Evolutionary conservation across 2,329 filamentous ascomycete genomes (phyloP).

Genomic region (Cucurbitaria berberidis): DNA sequence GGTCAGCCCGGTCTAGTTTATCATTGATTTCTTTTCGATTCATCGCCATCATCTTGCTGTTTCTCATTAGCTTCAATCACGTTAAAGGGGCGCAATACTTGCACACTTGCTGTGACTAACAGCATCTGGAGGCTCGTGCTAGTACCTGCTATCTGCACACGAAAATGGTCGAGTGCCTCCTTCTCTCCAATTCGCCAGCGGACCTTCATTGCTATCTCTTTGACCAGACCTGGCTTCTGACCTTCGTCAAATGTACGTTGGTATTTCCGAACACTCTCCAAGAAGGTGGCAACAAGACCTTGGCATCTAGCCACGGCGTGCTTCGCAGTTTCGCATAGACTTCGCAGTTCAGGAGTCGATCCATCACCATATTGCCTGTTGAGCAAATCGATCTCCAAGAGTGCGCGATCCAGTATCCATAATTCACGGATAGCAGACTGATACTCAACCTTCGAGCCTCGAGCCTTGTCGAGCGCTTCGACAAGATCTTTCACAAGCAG

Average conservation of each 20-base stretch:
- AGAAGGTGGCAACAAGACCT: constrained; percentile 5
- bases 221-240: neutral
- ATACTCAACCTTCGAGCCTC: constrained; percentile 40
- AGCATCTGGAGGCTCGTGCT: constrained; percentile 18
- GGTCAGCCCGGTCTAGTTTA: neutral
- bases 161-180: constrained; percentile 16
- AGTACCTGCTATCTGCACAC: constrained; percentile 11
- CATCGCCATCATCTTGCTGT: neutral
- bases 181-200: constrained; percentile 17
- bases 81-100: neutral
- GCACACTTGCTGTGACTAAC: neutral
- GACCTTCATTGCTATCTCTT: constrained; percentile 7
- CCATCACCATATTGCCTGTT: constrained; percentile 6
- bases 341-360: constrained; percentile 3
- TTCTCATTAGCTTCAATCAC: neutral
- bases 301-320: constrained; percentile 7
- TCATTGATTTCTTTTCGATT: neutral
- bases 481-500: constrained; percentile 39
- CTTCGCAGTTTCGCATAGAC: constrained; percentile 11
- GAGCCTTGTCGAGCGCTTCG: constrained; percentile 32
- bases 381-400: constrained; percentile 23
- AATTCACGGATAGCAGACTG: constrained; percentile 35
- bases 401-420: constrained; percentile 21
- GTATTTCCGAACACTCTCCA: constrained; percentile 8
- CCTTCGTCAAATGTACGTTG: constrained; percentile 4